A percentile compares a stretch with the other conserved stretches of the same genome.
Evolutionary conservation across 768 basidiomycete genomes (phyloP).

Genomic region (Lyophyllum semitale): DNA sequence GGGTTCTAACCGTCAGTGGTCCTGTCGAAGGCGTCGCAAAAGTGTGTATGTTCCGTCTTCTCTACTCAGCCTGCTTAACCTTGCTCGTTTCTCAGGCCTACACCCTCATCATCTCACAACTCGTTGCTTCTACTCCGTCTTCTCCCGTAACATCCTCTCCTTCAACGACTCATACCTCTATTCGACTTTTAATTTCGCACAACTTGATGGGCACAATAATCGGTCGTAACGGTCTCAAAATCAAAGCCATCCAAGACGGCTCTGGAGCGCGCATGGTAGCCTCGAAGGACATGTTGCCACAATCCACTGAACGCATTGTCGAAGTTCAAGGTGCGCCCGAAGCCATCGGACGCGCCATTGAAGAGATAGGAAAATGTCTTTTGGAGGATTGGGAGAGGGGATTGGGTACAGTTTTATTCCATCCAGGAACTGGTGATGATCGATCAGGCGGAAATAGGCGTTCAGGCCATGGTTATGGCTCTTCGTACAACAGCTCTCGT

Average conservation of each 20-base stretch:
- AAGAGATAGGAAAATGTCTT: conserved; percentile 94
- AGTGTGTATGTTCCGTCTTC: conserved; percentile 42
- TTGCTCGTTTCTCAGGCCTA: conserved; percentile 70
- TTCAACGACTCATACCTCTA: conserved; percentile 80
- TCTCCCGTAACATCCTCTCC: conserved; percentile 69
- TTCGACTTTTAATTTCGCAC: conserved; percentile 97
- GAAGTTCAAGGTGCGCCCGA: conserved; percentile 96
- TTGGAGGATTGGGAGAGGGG: conserved; percentile 97
- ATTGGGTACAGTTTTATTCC: conserved; percentile 92
- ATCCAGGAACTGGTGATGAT: conserved; percentile 86
- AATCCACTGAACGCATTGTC: conserved; percentile 98
- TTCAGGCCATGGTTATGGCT: conserved; percentile 38
- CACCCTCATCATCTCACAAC: conserved; percentile 90
- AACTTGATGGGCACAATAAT: conserved; percentile 99
- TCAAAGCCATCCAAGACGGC: conserved; percentile 96
- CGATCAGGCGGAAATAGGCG: conserved; percentile 52
- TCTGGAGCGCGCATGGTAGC: conserved; percentile 99
- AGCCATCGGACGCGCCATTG: conserved; percentile 88
- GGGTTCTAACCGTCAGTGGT: conserved; percentile 93
- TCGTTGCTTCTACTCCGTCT: conserved; percentile 79
- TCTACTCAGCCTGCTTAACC: conserved; percentile 10
- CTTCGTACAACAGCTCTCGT: conserved; percentile 50
- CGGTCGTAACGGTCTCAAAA: conserved; percentile 94
- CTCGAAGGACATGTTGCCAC: conserved; percentile 98
- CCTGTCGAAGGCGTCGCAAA: conserved; percentile 91